Evolutionary conservation across 371 early-diverging fungal species (phyloP).

Genomic region (Mortierella sp.): DNA sequence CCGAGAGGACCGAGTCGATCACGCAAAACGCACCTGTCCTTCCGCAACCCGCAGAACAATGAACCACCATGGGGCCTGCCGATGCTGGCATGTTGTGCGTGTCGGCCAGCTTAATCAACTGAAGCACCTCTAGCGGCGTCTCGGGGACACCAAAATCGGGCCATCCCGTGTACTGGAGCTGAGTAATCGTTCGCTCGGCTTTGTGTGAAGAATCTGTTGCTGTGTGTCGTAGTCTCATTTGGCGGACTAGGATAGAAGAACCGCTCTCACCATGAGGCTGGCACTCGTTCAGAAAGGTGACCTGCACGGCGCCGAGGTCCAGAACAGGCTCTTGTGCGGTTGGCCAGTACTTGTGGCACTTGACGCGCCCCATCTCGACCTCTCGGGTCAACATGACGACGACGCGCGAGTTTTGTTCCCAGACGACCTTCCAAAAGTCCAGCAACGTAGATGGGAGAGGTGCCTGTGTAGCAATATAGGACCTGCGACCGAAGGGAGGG

Average conservation of each 20-base stretch:
- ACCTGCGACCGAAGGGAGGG: constrained; percentile 65
- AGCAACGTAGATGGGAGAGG: constrained; percentile 85
- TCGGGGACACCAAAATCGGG: constrained; percentile 90
- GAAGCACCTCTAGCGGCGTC: constrained; percentile 69
- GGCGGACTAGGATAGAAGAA: constrained; percentile 33
- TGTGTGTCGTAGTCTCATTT: constrained; percentile 23
- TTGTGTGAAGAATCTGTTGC: constrained; percentile 1
- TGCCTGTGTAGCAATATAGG: constrained; percentile 91
- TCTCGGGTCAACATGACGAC: constrained; percentile 93
- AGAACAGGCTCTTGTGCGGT: constrained; percentile 43
- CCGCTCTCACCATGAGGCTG: constrained; percentile 22
- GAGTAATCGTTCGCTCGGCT: constrained; percentile 69
- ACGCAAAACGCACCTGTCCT: constrained; percentile 95
- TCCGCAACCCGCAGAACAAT: constrained; percentile 99
- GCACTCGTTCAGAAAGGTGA: constrained; percentile 31
- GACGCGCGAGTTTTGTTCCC: constrained; percentile 83
- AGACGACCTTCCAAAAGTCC: constrained; percentile 94
- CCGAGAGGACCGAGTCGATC: constrained; percentile 77
- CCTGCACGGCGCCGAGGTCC: constrained; percentile 59
- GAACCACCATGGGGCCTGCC: constrained; percentile 88
- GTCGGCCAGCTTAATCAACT: constrained; percentile 74
- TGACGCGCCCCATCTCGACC: constrained; percentile 81
- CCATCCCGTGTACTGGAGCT: constrained; percentile 92
- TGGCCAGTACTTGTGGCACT: constrained; percentile 88
- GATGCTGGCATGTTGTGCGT: constrained; percentile 19